Evolutionary conservation across 108 stramenopile genomes (phyloP), one percentile per base, ranked within the genome.

Genomic region (Parietichytrium sp.): DNA sequence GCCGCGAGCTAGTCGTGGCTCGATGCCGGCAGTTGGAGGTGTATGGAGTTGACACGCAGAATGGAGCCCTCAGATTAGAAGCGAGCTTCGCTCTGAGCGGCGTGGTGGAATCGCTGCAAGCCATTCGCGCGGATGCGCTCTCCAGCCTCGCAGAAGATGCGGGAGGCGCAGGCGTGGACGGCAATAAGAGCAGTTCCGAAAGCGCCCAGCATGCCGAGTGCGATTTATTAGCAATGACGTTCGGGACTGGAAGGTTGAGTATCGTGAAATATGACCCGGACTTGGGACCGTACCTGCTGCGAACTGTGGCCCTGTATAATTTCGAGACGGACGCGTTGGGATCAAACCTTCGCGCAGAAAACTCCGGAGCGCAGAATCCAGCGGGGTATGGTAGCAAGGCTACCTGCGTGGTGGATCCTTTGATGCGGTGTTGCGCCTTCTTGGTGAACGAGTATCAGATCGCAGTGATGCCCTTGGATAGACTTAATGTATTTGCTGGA

Each of bases 401-500:
- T 6, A 45, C 10, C 3, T 33, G 38, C 10, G 61, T 45, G 42
- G 61, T 72, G 20, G 61, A 72, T 42, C 61, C 61, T 7, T 25
- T 72, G 38, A 72, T 45, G 2, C 33, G 61, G 20, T 72, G 61
- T 42, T 33, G 38, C 7, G 33, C 45, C 61, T 45, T 72, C 38
- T 72, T 45, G 15, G 3, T 25, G 33, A 72, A 72, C 2, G 61
- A 42, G 10, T 72, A 45, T 25, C 61, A 72, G 1, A 16, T 72
- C 61, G 61, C 61, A 7, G 61, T 72, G 38, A 72, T 72, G 61
- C 61, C 61, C 3, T 72, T 72, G 36, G 16, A 72, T 33, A 72
- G 16, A n/a, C 61, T 72, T 15, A 72, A 72, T 33, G 16, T 33
- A 23, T 38, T 33, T 13, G 61, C 61, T 29, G 29, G 52, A 8